A percentile compares a stretch with the other conserved stretches of the same genome.
Conservation (phyloP, 192 early-diverging fungal species). For the Lobosporangium transversale region DNA sequence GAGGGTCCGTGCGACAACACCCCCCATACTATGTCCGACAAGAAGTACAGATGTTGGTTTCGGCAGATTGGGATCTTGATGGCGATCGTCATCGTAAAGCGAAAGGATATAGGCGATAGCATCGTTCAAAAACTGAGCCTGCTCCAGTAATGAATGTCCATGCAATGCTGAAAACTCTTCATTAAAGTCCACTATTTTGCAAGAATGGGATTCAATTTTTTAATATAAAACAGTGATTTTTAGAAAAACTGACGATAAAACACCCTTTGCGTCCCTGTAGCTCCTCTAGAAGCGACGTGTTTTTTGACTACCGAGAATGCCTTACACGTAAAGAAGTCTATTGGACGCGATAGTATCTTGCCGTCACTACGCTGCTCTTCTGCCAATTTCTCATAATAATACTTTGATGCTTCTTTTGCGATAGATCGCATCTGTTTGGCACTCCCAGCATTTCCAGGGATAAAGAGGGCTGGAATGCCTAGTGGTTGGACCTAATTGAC, state of each 20-base stretch:
- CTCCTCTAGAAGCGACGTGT: neutral
- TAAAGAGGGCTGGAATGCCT: slow-evolving; percentile 91
- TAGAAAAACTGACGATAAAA: neutral
- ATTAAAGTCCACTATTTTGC: slow-evolving; percentile 84
- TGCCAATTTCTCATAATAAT: slow-evolving; percentile 65
- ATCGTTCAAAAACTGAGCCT: slow-evolving; percentile 89
- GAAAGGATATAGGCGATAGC: slow-evolving; percentile 82
- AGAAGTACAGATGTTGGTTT: slow-evolving; percentile 81
- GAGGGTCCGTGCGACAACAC: slow-evolving; percentile 86
- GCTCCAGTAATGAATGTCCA: slow-evolving; percentile 81
- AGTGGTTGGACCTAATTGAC: slow-evolving; percentile 60
- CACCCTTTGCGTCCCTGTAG: neutral
- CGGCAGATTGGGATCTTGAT: slow-evolving; percentile 37
- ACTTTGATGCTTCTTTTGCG: slow-evolving; percentile 73
- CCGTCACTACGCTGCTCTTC: slow-evolving; percentile 33
- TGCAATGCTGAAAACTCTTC: slow-evolving; percentile 95
- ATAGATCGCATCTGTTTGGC: slow-evolving; percentile 91
- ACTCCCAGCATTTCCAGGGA: slow-evolving; percentile 96
- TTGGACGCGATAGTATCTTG: slow-evolving; percentile 46
- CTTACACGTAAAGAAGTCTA: slow-evolving; percentile 71
- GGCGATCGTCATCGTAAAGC: slow-evolving; percentile 68
- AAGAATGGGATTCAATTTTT: too few species aligned
- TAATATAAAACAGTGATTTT: neutral
- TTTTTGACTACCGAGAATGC: neutral
- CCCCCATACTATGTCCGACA: slow-evolving; percentile 96